Evolutionary conservation across 352 stramenopile genomes (phyloP).

Genomic region (Elongisporangium senticosum): DNA sequence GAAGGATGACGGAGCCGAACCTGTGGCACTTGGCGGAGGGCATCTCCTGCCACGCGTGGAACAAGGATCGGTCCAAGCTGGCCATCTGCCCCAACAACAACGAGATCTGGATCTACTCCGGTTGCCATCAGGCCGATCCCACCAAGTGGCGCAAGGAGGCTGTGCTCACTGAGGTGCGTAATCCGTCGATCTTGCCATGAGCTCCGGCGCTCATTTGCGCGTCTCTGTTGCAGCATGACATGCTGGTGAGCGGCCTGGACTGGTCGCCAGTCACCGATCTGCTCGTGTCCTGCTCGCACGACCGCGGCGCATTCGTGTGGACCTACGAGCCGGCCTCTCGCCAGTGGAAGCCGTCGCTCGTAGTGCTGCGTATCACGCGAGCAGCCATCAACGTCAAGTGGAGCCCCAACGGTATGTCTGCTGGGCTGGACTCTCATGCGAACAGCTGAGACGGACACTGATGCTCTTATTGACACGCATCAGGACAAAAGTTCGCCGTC

Average conservation of each 20-base stretch:
- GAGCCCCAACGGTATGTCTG: conserved; percentile 80
- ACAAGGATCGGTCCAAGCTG: conserved; percentile 85
- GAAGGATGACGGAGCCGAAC: conserved; percentile 35
- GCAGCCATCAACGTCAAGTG: conserved; percentile 92
- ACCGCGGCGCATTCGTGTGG: conserved; percentile 94
- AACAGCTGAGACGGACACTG: background rate
- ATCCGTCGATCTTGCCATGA: background rate
- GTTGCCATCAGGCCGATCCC: conserved; percentile 68
- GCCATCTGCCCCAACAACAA: conserved; percentile 91
- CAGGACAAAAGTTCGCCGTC: conserved; percentile 92
- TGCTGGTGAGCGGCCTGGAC: conserved; percentile 90
- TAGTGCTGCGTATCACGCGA: conserved; percentile 89
- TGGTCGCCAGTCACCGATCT: conserved; percentile 92
- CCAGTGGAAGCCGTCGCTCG: conserved; percentile 90
- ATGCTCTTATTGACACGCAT: background rate
- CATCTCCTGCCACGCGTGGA: conserved; percentile 92
- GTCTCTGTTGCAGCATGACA: conserved; percentile 74
- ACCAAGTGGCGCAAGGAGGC: conserved; percentile 82
- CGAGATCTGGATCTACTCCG: conserved; percentile 91
- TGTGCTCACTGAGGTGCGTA: conserved; percentile 65
- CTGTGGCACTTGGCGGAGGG: conserved; percentile 76
- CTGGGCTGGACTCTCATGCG: too few species aligned
- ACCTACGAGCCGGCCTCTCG: conserved; percentile 81
- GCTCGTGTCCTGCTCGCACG: conserved; percentile 93
- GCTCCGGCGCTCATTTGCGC: background rate